Evolutionary conservation across 2,329 filamentous ascomycete species (phyloP).

Genomic region (Clonostachys sp.): DNA sequence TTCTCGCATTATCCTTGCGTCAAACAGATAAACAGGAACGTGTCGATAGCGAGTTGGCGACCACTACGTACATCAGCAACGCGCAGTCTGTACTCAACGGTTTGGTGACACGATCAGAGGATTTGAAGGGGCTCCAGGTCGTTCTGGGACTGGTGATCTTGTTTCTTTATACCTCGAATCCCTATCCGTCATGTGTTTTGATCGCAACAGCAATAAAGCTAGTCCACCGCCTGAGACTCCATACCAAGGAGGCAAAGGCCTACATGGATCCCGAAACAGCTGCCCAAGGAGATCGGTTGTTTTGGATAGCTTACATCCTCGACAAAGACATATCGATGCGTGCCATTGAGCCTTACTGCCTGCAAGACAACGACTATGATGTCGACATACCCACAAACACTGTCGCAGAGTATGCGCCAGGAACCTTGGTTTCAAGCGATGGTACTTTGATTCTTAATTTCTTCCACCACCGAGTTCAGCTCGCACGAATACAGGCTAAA

Average conservation of each 20-base stretch:
- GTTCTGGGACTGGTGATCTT: background rate
- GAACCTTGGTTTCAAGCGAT: background rate
- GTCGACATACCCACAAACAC: background rate
- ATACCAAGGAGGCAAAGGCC: background rate
- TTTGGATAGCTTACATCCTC: slow-evolving; percentile 1
- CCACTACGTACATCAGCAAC: background rate
- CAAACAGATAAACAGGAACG: background rate
- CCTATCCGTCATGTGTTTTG: slow-evolving; percentile 1
- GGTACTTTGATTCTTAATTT: slow-evolving; percentile 1
- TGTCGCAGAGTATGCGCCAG: background rate
- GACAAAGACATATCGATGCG: slow-evolving; percentile 1
- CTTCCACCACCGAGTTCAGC: slow-evolving; percentile 1
- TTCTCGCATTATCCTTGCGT: slow-evolving; percentile 4
- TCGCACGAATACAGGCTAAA: slow-evolving; percentile 5
- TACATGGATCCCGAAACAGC: background rate
- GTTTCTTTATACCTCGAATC: background rate
- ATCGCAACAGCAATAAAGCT: slow-evolving; percentile 1
- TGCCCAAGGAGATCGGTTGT: background rate
- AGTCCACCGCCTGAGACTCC: background rate
- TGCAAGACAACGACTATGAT: slow-evolving; percentile 1
- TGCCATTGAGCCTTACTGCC: slow-evolving; percentile 1
- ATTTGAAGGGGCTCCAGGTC: slow-evolving; percentile 1
- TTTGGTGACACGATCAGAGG: background rate
- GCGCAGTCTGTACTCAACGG: background rate
- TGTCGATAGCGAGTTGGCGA: background rate